Percentiles rank a stretch among this genome's conserved stretches.
These are phyloP conservation scores for Suillus ampliporus DNA, from an alignment of 768 basidiomycete genomes.

Conservation along the genomic window DNA sequence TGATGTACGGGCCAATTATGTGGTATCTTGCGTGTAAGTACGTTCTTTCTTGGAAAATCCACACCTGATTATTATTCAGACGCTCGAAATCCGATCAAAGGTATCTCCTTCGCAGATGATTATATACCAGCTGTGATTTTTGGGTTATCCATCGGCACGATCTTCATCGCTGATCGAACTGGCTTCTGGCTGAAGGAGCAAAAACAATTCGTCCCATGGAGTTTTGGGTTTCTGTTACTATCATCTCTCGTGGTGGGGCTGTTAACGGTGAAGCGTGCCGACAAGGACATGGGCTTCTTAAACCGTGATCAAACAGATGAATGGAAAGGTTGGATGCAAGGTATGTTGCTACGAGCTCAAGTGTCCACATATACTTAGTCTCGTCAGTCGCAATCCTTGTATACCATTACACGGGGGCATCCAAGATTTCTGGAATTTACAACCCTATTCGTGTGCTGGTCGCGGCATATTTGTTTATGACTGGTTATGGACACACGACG, in stretches of 20 bases:
- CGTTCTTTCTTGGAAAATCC: constrained; percentile 16
- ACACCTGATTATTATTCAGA: constrained; percentile 23
- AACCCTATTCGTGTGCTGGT: constrained; percentile 90
- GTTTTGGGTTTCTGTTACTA: constrained; percentile 67
- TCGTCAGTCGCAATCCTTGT: constrained; percentile 81
- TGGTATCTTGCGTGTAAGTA: constrained; percentile 43
- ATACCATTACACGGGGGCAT: constrained; percentile 92
- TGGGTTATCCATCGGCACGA: constrained; percentile 67
- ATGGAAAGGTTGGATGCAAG: constrained; percentile 99
- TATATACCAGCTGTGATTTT: constrained; percentile 58
- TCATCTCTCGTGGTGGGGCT: constrained; percentile 61
- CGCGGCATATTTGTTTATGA: constrained; percentile 91
- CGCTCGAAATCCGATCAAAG: constrained; percentile 16
- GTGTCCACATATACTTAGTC: constrained; percentile 6
- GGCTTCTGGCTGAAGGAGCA: constrained; percentile 89
- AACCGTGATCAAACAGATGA: constrained; percentile 95
- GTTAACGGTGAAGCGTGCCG: constrained; percentile 66
- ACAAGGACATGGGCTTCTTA: constrained; percentile 87
- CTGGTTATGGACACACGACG: constrained; percentile 88
- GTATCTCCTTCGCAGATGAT: constrained; percentile 21
- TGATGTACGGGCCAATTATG: constrained; percentile 58
- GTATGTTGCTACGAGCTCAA: constrained; percentile 47
- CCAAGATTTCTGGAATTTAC: constrained; percentile 90
- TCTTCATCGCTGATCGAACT: constrained; percentile 85
- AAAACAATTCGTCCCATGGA: constrained; percentile 77